Base-by-base conservation (phyloP, 352 stramenopile species). In the Phytophthora citricola region DNA sequence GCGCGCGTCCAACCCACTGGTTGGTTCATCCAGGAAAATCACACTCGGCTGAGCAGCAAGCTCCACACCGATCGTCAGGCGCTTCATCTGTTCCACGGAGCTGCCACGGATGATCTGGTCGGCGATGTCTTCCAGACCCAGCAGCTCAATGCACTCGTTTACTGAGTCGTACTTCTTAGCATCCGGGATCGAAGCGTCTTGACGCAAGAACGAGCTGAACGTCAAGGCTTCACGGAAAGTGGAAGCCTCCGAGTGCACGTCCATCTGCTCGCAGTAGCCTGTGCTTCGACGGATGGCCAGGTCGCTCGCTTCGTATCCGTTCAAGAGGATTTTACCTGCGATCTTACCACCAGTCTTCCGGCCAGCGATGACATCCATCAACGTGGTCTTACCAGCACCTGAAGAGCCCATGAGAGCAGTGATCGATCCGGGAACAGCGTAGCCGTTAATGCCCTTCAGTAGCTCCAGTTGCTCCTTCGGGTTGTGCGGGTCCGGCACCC, bases 381-480 rank as follows among this genome's bases (percentile, higher is more conserved):
- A 5, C 4, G 60, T 68, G n/a, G 60, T 68, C 36, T 68, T 68
- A 10, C 60, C 59, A 34, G 59, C 59, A n/a, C 59, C 50, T 0
- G 59, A 53, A 1, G 59, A 67, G 1, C 59, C 59, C 59, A 67
- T 67, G 2, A 67, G 41, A 31, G 59, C 50, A 14, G 59, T 67
- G 14, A 67, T 48, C 0, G 38, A 54, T 1, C 50, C 59, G 4
- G 59, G 59, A 7, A 66, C n/a, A 76, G 73, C 72, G 36, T 67
- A 73, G 1, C 76, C 80, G 17, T 50, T 68, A 44, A 90, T 76
- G 1, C 66, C 58, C 17, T 68, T 61, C 8, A 90, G 75, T 20
- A 90, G 40, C 2, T 76, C 58, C 4, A 74, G 51, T 11, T 55
- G 38, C 17, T 71, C 36, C 15, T 75, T 73, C 5, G 47, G 48